Evolutionary conservation across 1,284 basidiomycete genomes (phyloP).

Genomic region (Cryptococcus sp.): DNA sequence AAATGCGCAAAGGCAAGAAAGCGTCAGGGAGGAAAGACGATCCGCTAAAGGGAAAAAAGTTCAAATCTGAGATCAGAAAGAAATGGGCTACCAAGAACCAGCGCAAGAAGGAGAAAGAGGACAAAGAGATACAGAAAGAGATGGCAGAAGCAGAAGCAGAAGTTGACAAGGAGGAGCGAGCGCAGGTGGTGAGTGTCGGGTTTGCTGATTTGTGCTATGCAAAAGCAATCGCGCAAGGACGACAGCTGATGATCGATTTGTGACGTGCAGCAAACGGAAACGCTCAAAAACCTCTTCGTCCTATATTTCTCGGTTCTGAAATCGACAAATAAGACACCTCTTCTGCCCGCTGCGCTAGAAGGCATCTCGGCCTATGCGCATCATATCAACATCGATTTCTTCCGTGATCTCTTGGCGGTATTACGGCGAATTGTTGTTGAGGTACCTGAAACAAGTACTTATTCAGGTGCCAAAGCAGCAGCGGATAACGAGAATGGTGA

Average conservation of each 20-base stretch:
- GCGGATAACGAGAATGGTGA: slow-evolving; percentile 34
- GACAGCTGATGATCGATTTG: background rate
- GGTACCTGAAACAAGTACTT: background rate
- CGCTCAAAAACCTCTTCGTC: slow-evolving; percentile 94
- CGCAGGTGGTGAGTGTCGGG: slow-evolving; percentile 64
- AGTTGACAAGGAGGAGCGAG: slow-evolving; percentile 88
- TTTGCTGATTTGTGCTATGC: background rate
- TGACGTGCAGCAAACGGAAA: slow-evolving; percentile 81
- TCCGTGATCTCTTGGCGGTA: slow-evolving; percentile 88
- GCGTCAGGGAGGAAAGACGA: slow-evolving; percentile 58
- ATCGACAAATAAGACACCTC: slow-evolving; percentile 73
- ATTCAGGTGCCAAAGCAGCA: slow-evolving; percentile 52
- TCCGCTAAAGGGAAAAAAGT: slow-evolving; percentile 57
- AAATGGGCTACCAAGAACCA: slow-evolving; percentile 83
- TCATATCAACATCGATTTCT: slow-evolving; percentile 98
- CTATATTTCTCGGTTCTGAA: slow-evolving; percentile 97
- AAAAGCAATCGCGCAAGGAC: slow-evolving; percentile 14
- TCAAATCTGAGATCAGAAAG: slow-evolving; percentile 65
- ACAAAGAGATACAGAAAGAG: slow-evolving; percentile 81
- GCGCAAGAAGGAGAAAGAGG: slow-evolving; percentile 75
- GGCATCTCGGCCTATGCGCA: slow-evolving; percentile 94
- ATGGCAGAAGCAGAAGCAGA: slow-evolving; percentile 92
- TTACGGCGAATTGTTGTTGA: slow-evolving; percentile 73
- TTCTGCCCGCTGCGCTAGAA: slow-evolving; percentile 84
- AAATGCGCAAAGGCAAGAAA: slow-evolving; percentile 59